Base-by-base conservation (phyloP, 2,329 filamentous ascomycete species). In the Sordariomycetes sp. region DNA sequence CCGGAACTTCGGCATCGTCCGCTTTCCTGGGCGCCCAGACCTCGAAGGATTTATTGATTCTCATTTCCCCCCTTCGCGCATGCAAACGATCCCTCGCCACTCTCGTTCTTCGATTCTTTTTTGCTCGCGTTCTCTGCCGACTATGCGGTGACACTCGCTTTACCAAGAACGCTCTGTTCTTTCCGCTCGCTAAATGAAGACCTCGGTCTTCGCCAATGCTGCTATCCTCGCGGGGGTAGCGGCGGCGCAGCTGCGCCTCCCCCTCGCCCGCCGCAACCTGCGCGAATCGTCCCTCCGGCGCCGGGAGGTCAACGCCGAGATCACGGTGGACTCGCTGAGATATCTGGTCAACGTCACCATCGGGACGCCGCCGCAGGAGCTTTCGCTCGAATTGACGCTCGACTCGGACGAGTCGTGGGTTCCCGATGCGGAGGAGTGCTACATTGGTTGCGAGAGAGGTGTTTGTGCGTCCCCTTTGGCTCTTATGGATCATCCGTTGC, bases 351-450 rank as follows among this genome's bases (percentile, higher is more conserved):
- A 87, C 67, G 78, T 75, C 54, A 78, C 81, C 5, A 63, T 88
- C 56, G 85, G 85, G 54, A 87, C 83, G 2, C 85, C 85, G 14
- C 66, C 79, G 14, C 82, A 86, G 65, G 63, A 69, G 1, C 64
- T 88, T 51, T 75, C 77, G 22, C 72, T 87, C 60, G 81, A 85
- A 62, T 67, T 88, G 57, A 85, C 88, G 68, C 88, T 85, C 6
- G 85, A 85, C 55, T 86, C 82, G 70, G 86, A 82, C 63, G 85
- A 88, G 65, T 71, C 87, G n/a, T 87, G 85, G 84, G 80, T 87
- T 50, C 76, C 78, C 16, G 68, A 69, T 53, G 67, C 63, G 60
- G 50, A 28, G 2, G 2, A 12, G 14, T 55, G 40, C 40, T 40
- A 51, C 28, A 7, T 68, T 75, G 1, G 60, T 60, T 48, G 71